Base-by-base conservation (phyloP, 192 early-diverging fungal species). In the Jimgerdemannia flammicorona region DNA sequence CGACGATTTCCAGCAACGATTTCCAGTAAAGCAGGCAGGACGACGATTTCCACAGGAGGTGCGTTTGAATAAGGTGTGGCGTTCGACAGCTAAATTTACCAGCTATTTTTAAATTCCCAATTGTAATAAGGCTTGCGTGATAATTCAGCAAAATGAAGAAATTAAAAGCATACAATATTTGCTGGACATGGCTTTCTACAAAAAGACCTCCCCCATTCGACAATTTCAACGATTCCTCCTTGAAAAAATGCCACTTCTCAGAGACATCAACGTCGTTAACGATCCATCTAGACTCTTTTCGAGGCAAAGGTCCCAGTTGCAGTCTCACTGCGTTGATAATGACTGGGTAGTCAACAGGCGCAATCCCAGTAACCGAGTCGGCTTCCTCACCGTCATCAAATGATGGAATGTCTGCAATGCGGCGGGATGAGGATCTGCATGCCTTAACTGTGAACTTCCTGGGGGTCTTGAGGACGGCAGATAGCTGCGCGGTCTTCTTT, bases 101-200 rank as follows among this genome's bases (percentile, higher is more conserved):
- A n/a, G n/a, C n/a, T n/a, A n/a, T n/a, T n/a, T n/a, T n/a, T n/a
- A n/a, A n/a, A n/a, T n/a, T n/a, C n/a, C n/a, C 44, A 73, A 40
- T 73, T 73, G 72, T 59, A 75, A 75, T 75, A 63, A 75, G 74
- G 2, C 1, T 75, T 75, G 67, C 14, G 41, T 63, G 70, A 69
- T 75, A 75, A 75, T 11, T 40, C 70, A 75, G 74, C 17, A 59
- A 70, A 11, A 75, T 64, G 69, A 70, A 75, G 70, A 74, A 75
- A 59, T 63, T 75, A 18, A 67, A 67, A 41, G 20, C 67, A 68
- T 70, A 75, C 43, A 75, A 75, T 75, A 75, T 74, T 29, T 74
- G 29, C 29, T 74, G 67, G 3, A 17, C 44, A 3, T 74, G 73
- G 17, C 41, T 74, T 54, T 74, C 4, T 8, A 74, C 73, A 74